Evolutionary conservation across 2,329 filamentous ascomycete species (phyloP), one percentile per base, ranked within the genome.

Genomic region (Botrytis fragariae): DNA sequence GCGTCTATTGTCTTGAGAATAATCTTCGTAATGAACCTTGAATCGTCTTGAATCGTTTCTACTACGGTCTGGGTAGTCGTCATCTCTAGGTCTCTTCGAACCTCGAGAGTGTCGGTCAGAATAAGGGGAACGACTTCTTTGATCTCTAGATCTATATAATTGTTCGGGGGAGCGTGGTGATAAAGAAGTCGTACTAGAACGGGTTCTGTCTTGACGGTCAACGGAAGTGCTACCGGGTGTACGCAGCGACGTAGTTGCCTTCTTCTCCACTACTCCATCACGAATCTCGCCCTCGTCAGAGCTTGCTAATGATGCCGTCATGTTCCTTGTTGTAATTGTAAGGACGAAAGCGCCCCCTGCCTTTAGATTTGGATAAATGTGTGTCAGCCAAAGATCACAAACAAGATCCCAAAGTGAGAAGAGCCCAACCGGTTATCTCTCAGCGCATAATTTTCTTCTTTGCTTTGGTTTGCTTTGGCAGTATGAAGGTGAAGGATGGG

Each of bases 181-280:
- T 74, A 76, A 78, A 74, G 81, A 81, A 75, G 77, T 78, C 60
- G 82, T 78, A 74, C 78, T 78, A 80, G 78, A 78, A 72, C 87
- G 89, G 85, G 84, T 87, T 95, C 94, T 97, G 92, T 92, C 89
- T 88, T 87, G 90, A 89, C 92, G 92, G 93, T 97, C 93, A 97
- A 97, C 91, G 89, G 88, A 90, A 89, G 86, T 91, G 91, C 90
- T 88, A 88, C 91, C 89, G 87, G 88, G 85, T 84, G 87, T 88
- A 87, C 88, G 86, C 87, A 91, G 89, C 91, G 92, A 91, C 90
- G 91, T 91, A 93, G 92, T 93, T 96, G 93, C 93, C 93, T 96
- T 96, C 93, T 96, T 96, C 85, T 89, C 87, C 87, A 86, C 87
- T 84, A 87, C 87, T 84, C 89, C 89, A 84, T 95, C 93, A 83